Conservation (phyloP, 345 rosid species). For the Angophora floribunda region DNA sequence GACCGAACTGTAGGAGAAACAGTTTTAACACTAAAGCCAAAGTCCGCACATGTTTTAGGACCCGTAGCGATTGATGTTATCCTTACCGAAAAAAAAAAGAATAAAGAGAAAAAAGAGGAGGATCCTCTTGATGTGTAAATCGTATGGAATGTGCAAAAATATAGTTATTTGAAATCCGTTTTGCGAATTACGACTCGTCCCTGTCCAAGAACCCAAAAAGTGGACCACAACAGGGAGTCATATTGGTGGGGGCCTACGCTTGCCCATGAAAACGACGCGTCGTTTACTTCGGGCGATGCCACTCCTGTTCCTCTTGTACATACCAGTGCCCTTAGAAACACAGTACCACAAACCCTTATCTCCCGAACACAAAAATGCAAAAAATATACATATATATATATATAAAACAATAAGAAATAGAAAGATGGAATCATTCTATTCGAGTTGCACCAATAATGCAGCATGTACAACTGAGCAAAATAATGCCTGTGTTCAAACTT, state of each 20-base stretch:
- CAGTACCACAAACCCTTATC: not conserved
- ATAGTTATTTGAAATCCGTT: not conserved
- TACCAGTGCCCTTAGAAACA: not conserved
- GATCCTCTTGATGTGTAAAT: not conserved
- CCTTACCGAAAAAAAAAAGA: not conserved
- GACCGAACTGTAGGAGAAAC: not conserved
- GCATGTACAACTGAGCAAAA: not conserved
- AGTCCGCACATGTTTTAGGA: not conserved
- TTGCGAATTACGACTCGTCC: not conserved
- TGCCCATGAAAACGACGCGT: not conserved
- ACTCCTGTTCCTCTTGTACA: not conserved
- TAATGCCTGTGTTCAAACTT: not conserved
- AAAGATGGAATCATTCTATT: not conserved
- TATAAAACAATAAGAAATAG: not conserved
- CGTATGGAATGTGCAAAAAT: not conserved
- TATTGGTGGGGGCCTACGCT: not conserved
- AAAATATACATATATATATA: not conserved
- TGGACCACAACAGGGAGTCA: not conserved
- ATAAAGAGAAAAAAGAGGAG: not conserved
- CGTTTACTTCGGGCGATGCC: not conserved
- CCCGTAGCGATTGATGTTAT: not conserved
- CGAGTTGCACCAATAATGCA: not conserved
- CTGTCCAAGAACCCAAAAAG: not conserved
- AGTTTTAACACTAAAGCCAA: not conserved
- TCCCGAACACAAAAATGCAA: not conserved